phyloP scores from a whole-genome alignment of 2,329 filamentous ascomycete species.

The Exophiala mesophila region DNA sequence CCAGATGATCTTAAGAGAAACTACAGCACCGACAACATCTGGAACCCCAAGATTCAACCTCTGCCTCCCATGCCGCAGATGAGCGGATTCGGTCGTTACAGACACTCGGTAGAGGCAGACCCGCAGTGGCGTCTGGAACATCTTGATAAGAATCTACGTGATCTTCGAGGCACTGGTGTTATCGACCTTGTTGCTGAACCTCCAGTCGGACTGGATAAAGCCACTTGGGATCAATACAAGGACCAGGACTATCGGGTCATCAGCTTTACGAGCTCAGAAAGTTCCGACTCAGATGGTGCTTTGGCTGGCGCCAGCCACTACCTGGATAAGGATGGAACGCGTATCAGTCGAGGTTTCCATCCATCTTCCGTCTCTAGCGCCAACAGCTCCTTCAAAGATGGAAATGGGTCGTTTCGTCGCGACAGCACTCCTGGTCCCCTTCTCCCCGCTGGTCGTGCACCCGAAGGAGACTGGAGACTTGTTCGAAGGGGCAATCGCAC shows the following conservation, averaged over 20 bases:
- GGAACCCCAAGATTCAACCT: constrained; percentile 15
- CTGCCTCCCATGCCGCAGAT: constrained; percentile 20
- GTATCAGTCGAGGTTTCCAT: constrained; percentile 20
- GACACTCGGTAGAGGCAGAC: constrained; percentile 21
- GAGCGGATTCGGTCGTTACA: constrained; percentile 24
- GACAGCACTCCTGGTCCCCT: constrained; percentile 17
- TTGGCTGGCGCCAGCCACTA: constrained; percentile 3
- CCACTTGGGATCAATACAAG: constrained; percentile 17
- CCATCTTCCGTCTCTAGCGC: constrained; percentile 18
- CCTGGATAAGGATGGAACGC: constrained; percentile 23
- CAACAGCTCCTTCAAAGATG: constrained; percentile 21
- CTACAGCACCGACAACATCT: constrained; percentile 20
- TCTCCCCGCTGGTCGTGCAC: constrained; percentile 9
- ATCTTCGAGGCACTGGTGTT: constrained; percentile 14
- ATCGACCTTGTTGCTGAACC: constrained; percentile 16
- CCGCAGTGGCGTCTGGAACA: constrained; percentile 20
- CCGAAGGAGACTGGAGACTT: constrained; percentile 7
- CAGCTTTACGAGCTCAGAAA: constrained; percentile 16
- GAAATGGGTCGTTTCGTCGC: constrained; percentile 3
- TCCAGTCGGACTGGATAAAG: constrained; percentile 15
- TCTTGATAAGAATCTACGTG: constrained; percentile 13
- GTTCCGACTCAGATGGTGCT: constrained; percentile 7
- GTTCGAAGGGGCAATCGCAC: constrained; percentile 8
- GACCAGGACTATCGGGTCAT: constrained; percentile 9
- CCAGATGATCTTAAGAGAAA: constrained; percentile 18